phyloP scores from a whole-genome alignment of 2,329 filamentous ascomycete genomes.

The Talaromyces funiculosus region DNA sequence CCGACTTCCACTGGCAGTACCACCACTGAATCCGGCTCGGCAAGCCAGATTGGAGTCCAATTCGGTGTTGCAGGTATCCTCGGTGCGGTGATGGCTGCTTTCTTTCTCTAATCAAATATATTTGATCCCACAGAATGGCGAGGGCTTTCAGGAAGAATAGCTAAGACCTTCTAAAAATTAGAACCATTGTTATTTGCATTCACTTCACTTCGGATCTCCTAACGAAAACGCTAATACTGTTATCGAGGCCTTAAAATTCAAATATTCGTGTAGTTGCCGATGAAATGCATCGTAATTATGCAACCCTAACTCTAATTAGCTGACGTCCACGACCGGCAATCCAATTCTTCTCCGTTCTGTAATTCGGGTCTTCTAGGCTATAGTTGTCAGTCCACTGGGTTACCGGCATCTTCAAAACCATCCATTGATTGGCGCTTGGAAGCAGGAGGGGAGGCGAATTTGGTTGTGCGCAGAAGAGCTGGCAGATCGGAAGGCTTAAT shows the following conservation, averaged over 20 bases:
- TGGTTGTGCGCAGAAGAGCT: not conserved
- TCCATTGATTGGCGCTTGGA: not conserved
- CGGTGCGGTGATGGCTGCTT: conserved; percentile 32
- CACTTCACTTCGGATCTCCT: not conserved
- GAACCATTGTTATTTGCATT: not conserved
- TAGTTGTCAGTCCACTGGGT: not conserved
- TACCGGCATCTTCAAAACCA: not conserved
- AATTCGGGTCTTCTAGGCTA: not conserved
- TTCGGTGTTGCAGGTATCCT: conserved; percentile 30
- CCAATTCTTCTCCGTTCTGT: conserved; percentile 14
- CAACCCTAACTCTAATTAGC: not conserved
- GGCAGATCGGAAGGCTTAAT: conserved; percentile 20
- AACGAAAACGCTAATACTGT: not conserved
- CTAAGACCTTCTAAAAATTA: not conserved
- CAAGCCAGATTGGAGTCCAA: conserved; percentile 22
- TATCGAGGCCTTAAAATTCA: not conserved
- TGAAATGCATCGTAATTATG: not conserved
- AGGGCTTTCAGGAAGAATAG: not conserved
- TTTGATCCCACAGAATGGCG: not conserved
- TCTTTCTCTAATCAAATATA: conserved; percentile 28
- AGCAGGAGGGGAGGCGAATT: not conserved
- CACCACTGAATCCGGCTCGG: conserved; percentile 26
- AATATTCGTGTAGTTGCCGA: not conserved
- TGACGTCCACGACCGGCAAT: not conserved
- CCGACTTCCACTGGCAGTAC: conserved; percentile 5